These are phyloP conservation scores for Chaetomium globosum DNA, from an alignment of 2,329 filamentous ascomycete genomes.

Conservation along the genomic window DNA sequence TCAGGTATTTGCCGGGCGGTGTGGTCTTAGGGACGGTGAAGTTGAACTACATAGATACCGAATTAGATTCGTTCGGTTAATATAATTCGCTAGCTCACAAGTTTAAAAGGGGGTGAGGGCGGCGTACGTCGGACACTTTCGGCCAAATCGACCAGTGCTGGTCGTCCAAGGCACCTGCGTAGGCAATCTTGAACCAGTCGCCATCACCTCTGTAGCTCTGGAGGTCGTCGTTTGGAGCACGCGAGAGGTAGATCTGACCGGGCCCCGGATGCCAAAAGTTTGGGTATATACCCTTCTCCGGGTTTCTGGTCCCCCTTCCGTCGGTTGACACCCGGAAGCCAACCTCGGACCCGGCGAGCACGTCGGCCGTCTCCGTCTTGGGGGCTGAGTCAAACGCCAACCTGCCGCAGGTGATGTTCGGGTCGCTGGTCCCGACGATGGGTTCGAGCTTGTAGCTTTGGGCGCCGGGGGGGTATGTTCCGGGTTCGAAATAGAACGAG, in stretches of 20 bases:
- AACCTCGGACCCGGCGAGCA: conserved; percentile 28
- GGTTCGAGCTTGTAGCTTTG: background rate
- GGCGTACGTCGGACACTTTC: background rate
- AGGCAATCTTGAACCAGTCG: conserved; percentile 33
- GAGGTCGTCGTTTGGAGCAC: conserved; percentile 26
- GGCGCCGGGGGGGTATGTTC: background rate
- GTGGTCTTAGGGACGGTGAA: conserved; percentile 30
- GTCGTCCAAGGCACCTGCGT: conserved; percentile 20
- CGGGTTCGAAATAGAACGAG: background rate
- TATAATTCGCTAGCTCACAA: background rate
- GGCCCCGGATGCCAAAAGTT: conserved; percentile 26
- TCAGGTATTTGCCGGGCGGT: conserved; percentile 30
- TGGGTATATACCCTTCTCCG: background rate
- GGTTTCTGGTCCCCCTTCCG: conserved; percentile 15
- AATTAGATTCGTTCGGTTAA: background rate
- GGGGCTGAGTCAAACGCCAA: conserved; percentile 21
- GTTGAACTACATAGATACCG: conserved; percentile 24
- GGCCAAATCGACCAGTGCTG: conserved; percentile 11
- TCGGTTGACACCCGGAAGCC: conserved; percentile 29
- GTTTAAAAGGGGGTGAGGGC: background rate
- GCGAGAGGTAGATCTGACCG: conserved; percentile 28
- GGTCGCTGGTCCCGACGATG: background rate
- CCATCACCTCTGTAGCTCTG: conserved; percentile 25
- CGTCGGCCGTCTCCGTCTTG: conserved; percentile 25
- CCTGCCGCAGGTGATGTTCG: conserved; percentile 29